Base-by-base conservation (phyloP, 2,329 filamentous ascomycete genomes). In the Verticillium alfalfae region DNA sequence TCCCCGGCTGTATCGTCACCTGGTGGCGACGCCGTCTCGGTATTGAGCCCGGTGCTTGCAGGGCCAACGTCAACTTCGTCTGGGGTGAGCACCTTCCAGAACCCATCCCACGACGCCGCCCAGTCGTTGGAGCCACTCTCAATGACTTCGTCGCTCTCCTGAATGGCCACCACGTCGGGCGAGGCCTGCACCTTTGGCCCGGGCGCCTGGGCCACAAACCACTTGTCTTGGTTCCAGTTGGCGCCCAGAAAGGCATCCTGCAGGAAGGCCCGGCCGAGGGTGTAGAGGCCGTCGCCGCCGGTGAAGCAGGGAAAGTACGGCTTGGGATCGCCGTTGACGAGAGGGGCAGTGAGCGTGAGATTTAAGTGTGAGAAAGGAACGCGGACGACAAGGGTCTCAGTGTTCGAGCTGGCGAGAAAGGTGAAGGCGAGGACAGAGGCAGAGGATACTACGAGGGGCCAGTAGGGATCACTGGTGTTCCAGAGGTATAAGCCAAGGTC, bases 181-280 rank as follows among this genome's bases (percentile, higher is more conserved):
- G 58, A 62, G 6, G 60, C 54, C 22, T 57, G 58, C 5, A 62
- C 57, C 15, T 57, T 71, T 0, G 77, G 78, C 0, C 76, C 76
- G 1, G 77, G 76, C 5, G 76, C 76, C 60, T 79, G 76, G 5
- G 71, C 77, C 9, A 79, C 67, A 70, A 74, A 79, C 68, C 71
- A 72, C 16, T 66, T 70, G 26, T 70, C 69, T 0, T 64, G 49
- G 18, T 70, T 68, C 72, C 74, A 79, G 63, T 79, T 76, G 7
- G 72, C 74, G 4, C 74, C 78, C 0, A 81, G 61, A 54, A 81
- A 81, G 4, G 79, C 77, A 34, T 79, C 78, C 64, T 82, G 79
- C 1, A 81, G 69, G 63, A 81, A 81, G 1, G 77, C 76, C 18
- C 78, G 73, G 0, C 80, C 79, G 2, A 81, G 73, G 2, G 68